Evolutionary conservation across 2,329 filamentous ascomycete genomes (phyloP), one percentile per base, ranked within the genome.

Genomic region (Xylaria sp.): DNA sequence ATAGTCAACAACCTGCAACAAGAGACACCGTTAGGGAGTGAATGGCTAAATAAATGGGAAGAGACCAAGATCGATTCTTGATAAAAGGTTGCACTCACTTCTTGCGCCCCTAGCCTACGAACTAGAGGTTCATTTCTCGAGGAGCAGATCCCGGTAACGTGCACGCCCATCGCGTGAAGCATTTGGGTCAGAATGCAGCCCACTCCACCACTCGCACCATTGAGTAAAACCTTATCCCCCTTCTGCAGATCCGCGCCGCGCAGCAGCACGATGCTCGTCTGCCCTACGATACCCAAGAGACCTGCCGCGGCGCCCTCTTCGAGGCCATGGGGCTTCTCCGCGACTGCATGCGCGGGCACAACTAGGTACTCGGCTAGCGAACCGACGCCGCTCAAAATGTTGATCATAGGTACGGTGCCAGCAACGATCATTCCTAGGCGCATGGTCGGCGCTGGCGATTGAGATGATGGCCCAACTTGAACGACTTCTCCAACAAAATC

Each of bases 401-500:
- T 75, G 1, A 46, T 20, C 8, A 77, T 63, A 20, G 74, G 74
- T n/a, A 81, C 37, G 1, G 78, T 77, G 18, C 79, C 81, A 44
- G 69, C 72, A 6, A 82, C 80, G 2, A 72, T 58, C 7, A 72
- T 66, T 18, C 80, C 81, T 5, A 76, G 57, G 0, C 52, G 25
- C 18, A 79, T 41, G 2, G 67, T 66, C 2, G 63, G 18, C 0
- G 69, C 61, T n/a, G 68, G 46, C 8, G 64, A 20, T 18, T 44
- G 41, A 48, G 61, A 28, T 2, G 62, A 65, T 1, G 76, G 75
- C 0, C 79, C 80, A 18, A 76, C 13, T 15, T 74, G 74, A 15
- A 81, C 74, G 10, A 82, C 72, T 58, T 75, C 74, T 50, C 78
- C 81, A 50, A 72, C 75, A 62, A 82, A 79, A 68, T 82, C 81